Conservation (phyloP, 331 rosid species). For the Quercus lobata region DNA sequence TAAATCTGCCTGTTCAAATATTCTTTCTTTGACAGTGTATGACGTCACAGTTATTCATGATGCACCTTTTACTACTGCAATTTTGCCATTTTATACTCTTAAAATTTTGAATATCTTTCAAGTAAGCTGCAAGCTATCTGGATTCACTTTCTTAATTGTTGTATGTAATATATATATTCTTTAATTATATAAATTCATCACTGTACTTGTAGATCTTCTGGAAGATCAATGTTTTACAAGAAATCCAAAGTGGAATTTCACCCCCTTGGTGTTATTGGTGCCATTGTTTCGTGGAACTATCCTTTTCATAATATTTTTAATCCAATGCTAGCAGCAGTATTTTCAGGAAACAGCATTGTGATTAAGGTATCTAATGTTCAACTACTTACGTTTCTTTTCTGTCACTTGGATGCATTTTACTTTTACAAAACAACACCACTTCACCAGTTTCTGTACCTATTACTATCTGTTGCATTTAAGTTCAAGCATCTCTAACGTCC, state of each 20-base stretch:
- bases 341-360: conserved; percentile 86
- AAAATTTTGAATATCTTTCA: background rate
- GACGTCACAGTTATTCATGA: background rate
- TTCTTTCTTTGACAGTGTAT: background rate
- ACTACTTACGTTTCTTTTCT: conserved; percentile 14
- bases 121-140: background rate
- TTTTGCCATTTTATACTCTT: background rate
- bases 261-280: conserved; percentile 95
- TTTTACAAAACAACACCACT: background rate
- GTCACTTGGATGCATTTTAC: conserved; percentile 17
- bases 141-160: conserved; percentile 5
- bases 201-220: conserved; percentile 54
- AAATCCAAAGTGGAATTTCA: conserved; percentile 84
- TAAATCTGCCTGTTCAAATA: background rate
- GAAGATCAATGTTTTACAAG: conserved; percentile 83
- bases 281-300: conserved; percentile 91
- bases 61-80: background rate
- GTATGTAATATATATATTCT: background rate
- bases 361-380: conserved; percentile 56
- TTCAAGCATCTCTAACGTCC: background rate
- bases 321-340: conserved; percentile 87
- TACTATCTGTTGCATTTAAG: background rate
- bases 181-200: conserved; percentile 1
- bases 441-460: background rate
- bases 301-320: conserved; percentile 90